phyloP scores from a whole-genome alignment of 768 basidiomycete genomes.

The Mycena vitilis region DNA sequence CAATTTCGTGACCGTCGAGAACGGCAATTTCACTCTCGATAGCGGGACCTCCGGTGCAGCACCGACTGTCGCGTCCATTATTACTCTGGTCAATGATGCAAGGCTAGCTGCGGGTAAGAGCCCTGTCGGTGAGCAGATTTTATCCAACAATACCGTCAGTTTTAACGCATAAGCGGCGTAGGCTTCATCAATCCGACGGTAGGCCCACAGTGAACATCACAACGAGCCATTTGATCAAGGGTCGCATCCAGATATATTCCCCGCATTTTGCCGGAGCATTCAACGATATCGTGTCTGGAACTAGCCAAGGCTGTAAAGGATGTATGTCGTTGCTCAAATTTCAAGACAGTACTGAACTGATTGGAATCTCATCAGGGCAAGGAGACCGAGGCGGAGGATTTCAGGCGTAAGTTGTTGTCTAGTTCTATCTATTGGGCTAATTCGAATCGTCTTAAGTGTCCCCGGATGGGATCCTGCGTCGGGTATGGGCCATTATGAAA shows the following conservation, averaged over 20 bases:
- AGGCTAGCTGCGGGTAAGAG: conserved; percentile 49
- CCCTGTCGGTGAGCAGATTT: conserved; percentile 44
- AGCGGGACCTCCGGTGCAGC: conserved; percentile 50
- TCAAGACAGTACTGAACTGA: not conserved
- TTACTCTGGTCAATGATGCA: conserved; percentile 54
- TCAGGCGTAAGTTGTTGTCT: conserved; percentile 44
- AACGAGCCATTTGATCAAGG: not conserved
- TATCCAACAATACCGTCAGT: not conserved
- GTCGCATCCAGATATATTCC: conserved; percentile 42
- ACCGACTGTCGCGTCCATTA: conserved; percentile 50
- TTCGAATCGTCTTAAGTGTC: conserved; percentile 35
- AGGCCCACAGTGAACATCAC: not conserved
- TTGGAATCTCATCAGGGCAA: conserved; percentile 41
- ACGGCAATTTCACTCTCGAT: conserved; percentile 41
- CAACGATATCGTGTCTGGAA: conserved; percentile 56
- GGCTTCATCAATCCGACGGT: conserved; percentile 60
- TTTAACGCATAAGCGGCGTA: conserved; percentile 12
- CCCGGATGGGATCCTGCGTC: conserved; percentile 60
- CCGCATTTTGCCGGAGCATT: conserved; percentile 49
- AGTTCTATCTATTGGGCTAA: not conserved
- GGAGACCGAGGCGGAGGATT: conserved; percentile 48
- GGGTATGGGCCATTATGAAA: conserved; percentile 36
- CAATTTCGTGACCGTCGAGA: conserved; percentile 36
- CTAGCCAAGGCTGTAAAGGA: conserved; percentile 60
- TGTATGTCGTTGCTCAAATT: conserved; percentile 31